phyloP scores from a whole-genome alignment of 768 basidiomycete genomes.

The Gloeophyllum trabeum region DNA sequence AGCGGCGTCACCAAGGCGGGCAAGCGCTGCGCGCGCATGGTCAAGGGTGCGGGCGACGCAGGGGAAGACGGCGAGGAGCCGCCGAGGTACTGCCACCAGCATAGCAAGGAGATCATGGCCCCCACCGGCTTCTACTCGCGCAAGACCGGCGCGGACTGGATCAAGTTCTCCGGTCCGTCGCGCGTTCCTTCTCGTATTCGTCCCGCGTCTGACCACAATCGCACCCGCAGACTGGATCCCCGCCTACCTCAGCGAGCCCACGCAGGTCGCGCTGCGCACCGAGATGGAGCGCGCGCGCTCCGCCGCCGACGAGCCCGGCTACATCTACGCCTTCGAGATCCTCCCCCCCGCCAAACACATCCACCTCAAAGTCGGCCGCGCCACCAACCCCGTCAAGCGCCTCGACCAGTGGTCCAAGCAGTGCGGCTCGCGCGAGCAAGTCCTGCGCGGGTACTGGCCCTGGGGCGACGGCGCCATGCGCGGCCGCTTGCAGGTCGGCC shows the following conservation, averaged over 20 bases:
- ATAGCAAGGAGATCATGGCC: slow-evolving; percentile 39
- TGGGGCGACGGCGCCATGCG: slow-evolving; percentile 36
- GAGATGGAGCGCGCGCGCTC: slow-evolving; percentile 48
- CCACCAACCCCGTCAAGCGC: slow-evolving; percentile 61
- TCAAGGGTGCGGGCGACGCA: slow-evolving; percentile 30
- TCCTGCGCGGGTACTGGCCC: slow-evolving; percentile 69
- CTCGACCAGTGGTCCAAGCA: slow-evolving; percentile 76
- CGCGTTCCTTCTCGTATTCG: slow-evolving; percentile 1
- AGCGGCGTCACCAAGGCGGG: slow-evolving; percentile 54
- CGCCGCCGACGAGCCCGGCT: slow-evolving; percentile 51
- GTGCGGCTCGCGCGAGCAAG: slow-evolving; percentile 66
- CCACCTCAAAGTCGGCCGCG: slow-evolving; percentile 71
- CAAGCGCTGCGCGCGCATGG: slow-evolving; percentile 38
- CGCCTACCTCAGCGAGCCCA: slow-evolving; percentile 45
- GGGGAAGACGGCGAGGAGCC: slow-evolving; percentile 20
- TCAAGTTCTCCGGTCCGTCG: slow-evolving; percentile 43
- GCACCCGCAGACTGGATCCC: slow-evolving; percentile 54
- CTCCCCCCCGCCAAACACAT: slow-evolving; percentile 26
- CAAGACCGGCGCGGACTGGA: slow-evolving; percentile 32
- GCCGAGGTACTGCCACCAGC: slow-evolving; percentile 54
- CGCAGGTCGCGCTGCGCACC: slow-evolving; percentile 41
- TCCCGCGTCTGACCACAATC: slow-evolving; percentile 6
- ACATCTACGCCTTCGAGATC: slow-evolving; percentile 78
- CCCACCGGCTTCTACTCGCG: slow-evolving; percentile 49
- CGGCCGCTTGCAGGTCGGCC: slow-evolving; percentile 51